These are phyloP conservation scores for Thalassiosira ordinaria DNA, from an alignment of 352 stramenopile genomes.

Conservation along the genomic window DNA sequence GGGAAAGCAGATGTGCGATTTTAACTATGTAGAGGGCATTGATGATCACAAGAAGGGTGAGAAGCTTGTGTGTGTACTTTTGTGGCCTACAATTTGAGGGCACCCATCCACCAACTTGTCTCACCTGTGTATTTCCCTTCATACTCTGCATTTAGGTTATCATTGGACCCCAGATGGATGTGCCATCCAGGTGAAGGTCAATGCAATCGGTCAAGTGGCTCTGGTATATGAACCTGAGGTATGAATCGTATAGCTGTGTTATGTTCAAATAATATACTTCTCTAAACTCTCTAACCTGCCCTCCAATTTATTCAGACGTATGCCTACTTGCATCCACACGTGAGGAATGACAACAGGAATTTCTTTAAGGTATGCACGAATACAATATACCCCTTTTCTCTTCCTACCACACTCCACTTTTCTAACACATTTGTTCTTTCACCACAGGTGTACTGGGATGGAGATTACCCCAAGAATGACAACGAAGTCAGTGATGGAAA, in stretches of 20 bases:
- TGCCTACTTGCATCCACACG: conserved; percentile 55
- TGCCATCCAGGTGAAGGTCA: conserved; percentile 65
- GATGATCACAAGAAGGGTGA: conserved; percentile 47
- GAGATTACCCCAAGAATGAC: conserved; percentile 53
- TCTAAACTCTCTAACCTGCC: no score
- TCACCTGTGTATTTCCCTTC: no score
- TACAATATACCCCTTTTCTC: no score
- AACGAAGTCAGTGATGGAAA: conserved; percentile 52
- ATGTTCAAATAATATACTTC: no score
- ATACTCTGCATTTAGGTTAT: no score
- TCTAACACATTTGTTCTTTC: conserved; percentile 10
- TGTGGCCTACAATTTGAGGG: background rate
- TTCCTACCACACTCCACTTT: no score
- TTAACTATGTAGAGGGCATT: conserved; percentile 58
- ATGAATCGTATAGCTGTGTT: no score
- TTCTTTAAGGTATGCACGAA: conserved; percentile 69
- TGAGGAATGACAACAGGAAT: conserved; percentile 59
- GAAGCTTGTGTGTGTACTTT: conserved; percentile 1
- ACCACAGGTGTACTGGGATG: conserved; percentile 56
- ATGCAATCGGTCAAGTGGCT: conserved; percentile 58
- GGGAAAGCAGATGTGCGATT: conserved; percentile 45
- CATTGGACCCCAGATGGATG: conserved; percentile 60
- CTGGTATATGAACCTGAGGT: conserved; percentile 67
- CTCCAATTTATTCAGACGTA: no score
- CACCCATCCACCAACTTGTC: background rate